A percentile compares a stretch with the other conserved stretches of the same genome.
These are phyloP conservation scores for Kwoniella dendrophila DNA, from an alignment of 768 basidiomycete species.

Conservation along the genomic window DNA sequence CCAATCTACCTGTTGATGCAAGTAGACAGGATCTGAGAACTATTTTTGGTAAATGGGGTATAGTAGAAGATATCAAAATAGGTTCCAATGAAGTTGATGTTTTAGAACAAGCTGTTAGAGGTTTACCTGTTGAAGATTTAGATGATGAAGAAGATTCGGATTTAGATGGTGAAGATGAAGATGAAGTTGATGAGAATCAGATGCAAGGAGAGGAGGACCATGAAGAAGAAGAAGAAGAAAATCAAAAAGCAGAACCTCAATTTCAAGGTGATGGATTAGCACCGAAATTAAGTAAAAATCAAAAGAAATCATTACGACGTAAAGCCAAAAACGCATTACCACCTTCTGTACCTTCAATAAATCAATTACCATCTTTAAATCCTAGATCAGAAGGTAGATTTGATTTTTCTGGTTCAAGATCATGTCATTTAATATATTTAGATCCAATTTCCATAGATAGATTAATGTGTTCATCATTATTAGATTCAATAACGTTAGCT, in stretches of 20 bases:
- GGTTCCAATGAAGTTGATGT: constrained; percentile 33
- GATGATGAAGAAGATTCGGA: constrained; percentile 45
- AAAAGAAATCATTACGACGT: constrained; percentile 39
- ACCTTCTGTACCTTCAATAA: constrained; percentile 61
- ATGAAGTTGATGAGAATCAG: constrained; percentile 35
- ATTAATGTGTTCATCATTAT: constrained; percentile 59
- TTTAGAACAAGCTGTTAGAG: constrained; percentile 36
- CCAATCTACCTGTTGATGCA: constrained; percentile 85
- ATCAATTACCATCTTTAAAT: constrained; percentile 64
- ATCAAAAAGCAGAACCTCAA: constrained; percentile 19
- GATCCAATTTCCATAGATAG: constrained; percentile 72
- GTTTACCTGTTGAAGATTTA: constrained; percentile 35
- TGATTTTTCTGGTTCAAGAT: constrained; percentile 60
- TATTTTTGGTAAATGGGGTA: constrained; percentile 77
- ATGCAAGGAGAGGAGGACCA: constrained; percentile 53
- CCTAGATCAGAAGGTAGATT: constrained; percentile 66
- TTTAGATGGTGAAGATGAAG: constrained; percentile 36
- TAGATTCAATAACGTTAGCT: constrained; percentile 31
- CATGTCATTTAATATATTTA: constrained; percentile 73
- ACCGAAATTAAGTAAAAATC: constrained; percentile 15
- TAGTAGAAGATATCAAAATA: constrained; percentile 62
- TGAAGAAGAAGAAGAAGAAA: constrained; percentile 59
- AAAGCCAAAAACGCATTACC: constrained; percentile 53
- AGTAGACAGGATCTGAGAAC: constrained; percentile 75
- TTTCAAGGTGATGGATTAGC: constrained; percentile 25